Base-by-base conservation (phyloP, 2,329 filamentous ascomycete genomes). In the Helotiales sp. region DNA sequence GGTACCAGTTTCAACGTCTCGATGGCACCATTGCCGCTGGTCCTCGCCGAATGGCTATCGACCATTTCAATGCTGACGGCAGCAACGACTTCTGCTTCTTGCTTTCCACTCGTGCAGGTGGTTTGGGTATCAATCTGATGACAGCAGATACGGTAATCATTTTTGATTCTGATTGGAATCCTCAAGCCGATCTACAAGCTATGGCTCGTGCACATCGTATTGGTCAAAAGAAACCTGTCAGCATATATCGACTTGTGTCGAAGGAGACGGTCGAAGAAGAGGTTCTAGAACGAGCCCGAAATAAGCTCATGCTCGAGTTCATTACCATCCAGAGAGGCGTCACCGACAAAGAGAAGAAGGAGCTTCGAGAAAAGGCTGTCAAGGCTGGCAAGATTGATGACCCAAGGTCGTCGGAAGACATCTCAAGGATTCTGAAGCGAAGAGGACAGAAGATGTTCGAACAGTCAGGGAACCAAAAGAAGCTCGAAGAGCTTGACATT, bases 401-500 rank as follows among this genome's bases (percentile, higher is more conserved):
- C 66, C 93, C 93, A 7, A 93, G 88, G 58, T 96, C 91, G 2
- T 91, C 91, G 0, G 93, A 96, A 64, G 95, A 97, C 70, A 98
- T 98, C 64, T 96, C 95, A 62, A 90, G 90, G 73, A 96, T 99
- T 58, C 83, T 99, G 70, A 98, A 98, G 77, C 92, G 93, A 75
- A 89, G 95, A 66, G 96, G 95, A n/a, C 95, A 97, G 71, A 96
- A 95, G 75, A 96, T 99, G 88, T 99, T 99, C 66, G 93, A 98
- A 74, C 93, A 97, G 73, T 95, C 90, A 10, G 91, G 91, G 58
- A 99, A 99, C 71, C 95, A 99, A 74, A 89, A 93, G 76, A 95
- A 96, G 71, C 81, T 99, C 5, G 95, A 99, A 75, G 92, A 97
- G 74, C 86, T 99, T 24, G 95, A 99, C 72, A 98, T 99, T 66